Conservation (phyloP, 192 early-diverging fungal species). For the Cladochytrium replicatum region DNA sequence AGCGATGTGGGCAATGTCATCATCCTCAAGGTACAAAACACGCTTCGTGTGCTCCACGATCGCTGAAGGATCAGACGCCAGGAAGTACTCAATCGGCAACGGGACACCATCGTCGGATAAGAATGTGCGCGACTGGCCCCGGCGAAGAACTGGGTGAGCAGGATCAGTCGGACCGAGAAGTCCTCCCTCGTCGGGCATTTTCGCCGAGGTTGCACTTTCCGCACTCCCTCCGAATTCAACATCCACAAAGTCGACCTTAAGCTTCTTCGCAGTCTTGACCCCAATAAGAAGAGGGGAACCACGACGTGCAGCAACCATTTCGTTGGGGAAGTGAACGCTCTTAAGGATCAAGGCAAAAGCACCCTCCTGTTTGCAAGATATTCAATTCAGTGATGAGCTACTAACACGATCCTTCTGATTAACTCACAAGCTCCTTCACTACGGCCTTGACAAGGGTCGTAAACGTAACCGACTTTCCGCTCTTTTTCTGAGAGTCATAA, state of each 20-base stretch:
- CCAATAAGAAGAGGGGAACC: constrained; percentile 96
- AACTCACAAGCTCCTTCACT: constrained; percentile 81
- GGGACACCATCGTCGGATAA: constrained; percentile 85
- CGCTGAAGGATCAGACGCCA: constrained; percentile 95
- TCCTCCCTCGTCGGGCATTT: too few species aligned
- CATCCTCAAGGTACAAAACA: constrained; percentile 95
- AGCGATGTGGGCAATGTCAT: constrained; percentile 94
- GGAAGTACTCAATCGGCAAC: constrained; percentile 95
- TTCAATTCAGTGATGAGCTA: constrained; percentile 3
- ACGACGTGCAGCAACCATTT: constrained; percentile 90
- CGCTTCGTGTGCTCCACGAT: constrained; percentile 99
- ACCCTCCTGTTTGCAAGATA: constrained; percentile 51
- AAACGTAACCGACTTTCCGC: constrained; percentile 62
- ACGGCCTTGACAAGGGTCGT: constrained; percentile 91
- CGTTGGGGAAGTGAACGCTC: constrained; percentile 85
- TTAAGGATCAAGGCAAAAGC: constrained; percentile 96
- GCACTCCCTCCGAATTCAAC: constrained; percentile 66
- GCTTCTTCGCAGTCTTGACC: constrained; percentile 94
- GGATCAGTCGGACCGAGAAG: too few species aligned
- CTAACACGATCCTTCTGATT: constrained; percentile 8
- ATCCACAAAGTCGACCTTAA: constrained; percentile 98
- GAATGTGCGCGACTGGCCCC: constrained; percentile 91
- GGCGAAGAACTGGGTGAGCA: constrained; percentile 48
- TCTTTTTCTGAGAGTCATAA: constrained; percentile 82
- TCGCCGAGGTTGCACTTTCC: too few species aligned